These are phyloP conservation scores for Penicillium sp. DNA, from an alignment of 2,329 filamentous ascomycete species.

Conservation along the genomic window DNA sequence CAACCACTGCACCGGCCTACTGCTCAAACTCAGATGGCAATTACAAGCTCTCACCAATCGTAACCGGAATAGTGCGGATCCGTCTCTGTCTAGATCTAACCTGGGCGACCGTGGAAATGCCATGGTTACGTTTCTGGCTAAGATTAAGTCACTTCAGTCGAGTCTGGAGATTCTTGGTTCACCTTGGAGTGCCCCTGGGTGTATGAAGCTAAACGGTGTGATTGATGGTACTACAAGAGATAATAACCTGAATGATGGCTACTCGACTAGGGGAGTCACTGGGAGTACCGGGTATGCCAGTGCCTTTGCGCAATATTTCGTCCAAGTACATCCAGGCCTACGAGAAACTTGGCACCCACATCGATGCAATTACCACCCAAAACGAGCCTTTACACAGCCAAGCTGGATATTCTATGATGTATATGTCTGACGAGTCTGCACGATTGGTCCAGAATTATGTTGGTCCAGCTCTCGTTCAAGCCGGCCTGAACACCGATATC, in stretches of 20 bases:
- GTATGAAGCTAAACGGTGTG: constrained; percentile 42
- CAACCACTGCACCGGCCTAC: constrained; percentile 22
- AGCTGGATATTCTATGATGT: constrained; percentile 39
- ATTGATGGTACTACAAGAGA: constrained; percentile 26
- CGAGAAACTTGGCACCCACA: constrained; percentile 27
- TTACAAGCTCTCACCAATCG: constrained; percentile 27
- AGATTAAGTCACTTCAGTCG: constrained; percentile 36
- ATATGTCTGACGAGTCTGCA: constrained; percentile 35
- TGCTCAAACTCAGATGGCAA: constrained; percentile 27
- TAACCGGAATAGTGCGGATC: constrained; percentile 34
- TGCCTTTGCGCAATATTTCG: constrained; percentile 36
- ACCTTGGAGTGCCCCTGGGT: constrained; percentile 40
- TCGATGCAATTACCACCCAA: constrained; percentile 40
- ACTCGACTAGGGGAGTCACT: constrained; percentile 21
- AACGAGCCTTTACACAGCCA: constrained; percentile 42
- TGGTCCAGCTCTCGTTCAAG: constrained; percentile 27
- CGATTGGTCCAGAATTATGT: constrained; percentile 32
- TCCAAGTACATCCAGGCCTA: constrained; percentile 39
- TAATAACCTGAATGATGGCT: constrained; percentile 35
- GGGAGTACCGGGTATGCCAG: constrained; percentile 33
- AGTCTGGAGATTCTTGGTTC: constrained; percentile 37
- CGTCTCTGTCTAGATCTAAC: constrained; percentile 30
- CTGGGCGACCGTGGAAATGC: constrained; percentile 35
- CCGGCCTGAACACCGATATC: constrained; percentile 24
- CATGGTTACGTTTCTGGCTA: constrained; percentile 38